Evolutionary conservation across 305 asterid species (phyloP), one percentile per base, ranked within the genome.

Genomic region (Nicotiana rustica): DNA sequence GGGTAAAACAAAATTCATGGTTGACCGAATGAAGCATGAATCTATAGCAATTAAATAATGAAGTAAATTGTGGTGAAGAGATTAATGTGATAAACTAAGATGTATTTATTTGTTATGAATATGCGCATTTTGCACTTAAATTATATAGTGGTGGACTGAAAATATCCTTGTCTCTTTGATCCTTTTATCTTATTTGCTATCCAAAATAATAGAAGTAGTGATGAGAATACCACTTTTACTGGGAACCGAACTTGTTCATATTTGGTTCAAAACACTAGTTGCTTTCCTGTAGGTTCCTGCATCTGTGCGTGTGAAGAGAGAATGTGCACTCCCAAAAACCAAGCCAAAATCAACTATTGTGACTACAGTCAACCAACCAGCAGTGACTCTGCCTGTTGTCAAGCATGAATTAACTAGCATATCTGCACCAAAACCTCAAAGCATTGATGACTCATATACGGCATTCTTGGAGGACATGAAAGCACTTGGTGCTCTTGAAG

Each of bases 401-500:
- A 93, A 90, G 90, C 90, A 87, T 86, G 94, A 86, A 82, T 47
- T 88, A 5, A 81, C 64, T 29, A 86, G 87, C 75, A 33, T 90
- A 3, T 84, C 95, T 59, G 88, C 91, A 21, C 86, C 91, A 18
- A 94, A 92, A 66, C 97, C 95, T 66, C 93, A 79, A 81, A 96
- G 99, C 79, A 91, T 94, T 31, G 99, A 96, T 78, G 99, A 96
- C 85, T 96, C 98, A 0, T 96, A 96, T 85, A 89, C 81, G 85
- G 99, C 98, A 10, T 96, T 96, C 88, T 87, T 96, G 81, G 97
- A 96, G 96, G 99, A 96, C 88, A 96, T 96, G 99, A 96, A 94
- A 86, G 97, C 93, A 14, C 93, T 95, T 1, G 98, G 99, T 70
- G 99, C 99, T 61, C 97, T 96, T 17, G 98, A 93, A 47, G 62